phyloP scores from a whole-genome alignment of 1,139 yeast genomes.

The Scheffersomyces insectosa region DNA sequence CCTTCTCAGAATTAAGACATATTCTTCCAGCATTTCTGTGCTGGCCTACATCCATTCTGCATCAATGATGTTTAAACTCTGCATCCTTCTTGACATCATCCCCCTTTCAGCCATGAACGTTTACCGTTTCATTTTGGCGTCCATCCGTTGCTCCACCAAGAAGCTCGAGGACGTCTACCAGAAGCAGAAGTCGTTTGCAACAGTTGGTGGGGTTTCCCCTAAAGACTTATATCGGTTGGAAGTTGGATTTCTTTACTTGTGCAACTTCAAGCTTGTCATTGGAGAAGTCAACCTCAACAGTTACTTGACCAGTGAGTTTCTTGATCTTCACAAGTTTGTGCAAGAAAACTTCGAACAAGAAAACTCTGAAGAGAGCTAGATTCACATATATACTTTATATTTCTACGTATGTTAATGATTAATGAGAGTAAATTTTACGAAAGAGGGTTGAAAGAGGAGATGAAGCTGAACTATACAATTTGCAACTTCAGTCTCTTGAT shows the following conservation, averaged over 20 bases:
- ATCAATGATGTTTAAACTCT: conserved; percentile 37
- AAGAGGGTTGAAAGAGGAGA: too few relatives aligned
- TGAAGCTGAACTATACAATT: too few relatives aligned
- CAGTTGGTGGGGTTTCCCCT: conserved; percentile 45
- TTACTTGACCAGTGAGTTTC: conserved; percentile 31
- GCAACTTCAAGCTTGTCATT: conserved; percentile 41
- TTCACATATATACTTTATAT: conserved; percentile 12
- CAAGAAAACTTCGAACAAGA: conserved; percentile 9
- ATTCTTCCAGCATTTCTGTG: conserved; percentile 43
- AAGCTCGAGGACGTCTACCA: conserved; percentile 46
- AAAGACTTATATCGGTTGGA: conserved; percentile 42
- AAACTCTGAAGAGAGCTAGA: conserved; percentile 13
- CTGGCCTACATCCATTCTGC: conserved; percentile 45
- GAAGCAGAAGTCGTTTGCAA: conserved; percentile 43
- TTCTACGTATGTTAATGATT: conserved; percentile 13
- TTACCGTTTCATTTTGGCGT: conserved; percentile 41
- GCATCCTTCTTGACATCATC: conserved; percentile 34
- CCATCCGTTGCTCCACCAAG: conserved; percentile 47
- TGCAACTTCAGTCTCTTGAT: too few relatives aligned
- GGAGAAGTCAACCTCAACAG: conserved; percentile 35
- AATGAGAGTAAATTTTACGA: conserved; percentile 8
- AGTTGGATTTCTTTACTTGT: conserved; percentile 42
- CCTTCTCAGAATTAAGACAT: conserved; percentile 40
- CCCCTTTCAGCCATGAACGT: conserved; percentile 36
- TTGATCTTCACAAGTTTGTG: conserved; percentile 27